Conservation (phyloP, 2,329 filamentous ascomycete species). For the Aspergillus vadensis region DNA sequence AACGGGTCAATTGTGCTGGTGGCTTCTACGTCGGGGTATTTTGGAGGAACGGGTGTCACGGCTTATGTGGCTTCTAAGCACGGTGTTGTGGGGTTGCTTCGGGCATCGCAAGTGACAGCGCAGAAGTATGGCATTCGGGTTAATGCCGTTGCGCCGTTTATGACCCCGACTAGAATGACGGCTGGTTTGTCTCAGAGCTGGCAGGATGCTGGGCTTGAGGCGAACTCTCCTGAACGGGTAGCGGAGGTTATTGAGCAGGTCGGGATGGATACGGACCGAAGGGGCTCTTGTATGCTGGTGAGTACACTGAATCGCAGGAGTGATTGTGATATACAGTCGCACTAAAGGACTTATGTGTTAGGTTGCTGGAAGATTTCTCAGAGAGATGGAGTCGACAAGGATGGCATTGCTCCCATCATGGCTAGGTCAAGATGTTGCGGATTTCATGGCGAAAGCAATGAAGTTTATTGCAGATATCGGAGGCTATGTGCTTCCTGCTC, state of each 20-base stretch:
- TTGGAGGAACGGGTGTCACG: constrained; percentile 46
- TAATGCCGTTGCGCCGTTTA: constrained; percentile 53
- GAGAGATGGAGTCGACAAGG: constrained; percentile 23
- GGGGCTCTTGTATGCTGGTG: constrained; percentile 33
- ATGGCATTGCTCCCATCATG: constrained; percentile 18
- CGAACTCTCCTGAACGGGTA: constrained; percentile 48
- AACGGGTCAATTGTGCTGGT: constrained; percentile 45
- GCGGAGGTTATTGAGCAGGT: constrained; percentile 45
- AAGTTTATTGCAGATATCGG: constrained; percentile 25
- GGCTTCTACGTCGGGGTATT: constrained; percentile 48
- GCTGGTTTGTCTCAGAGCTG: constrained; percentile 42
- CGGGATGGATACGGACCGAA: constrained; percentile 33
- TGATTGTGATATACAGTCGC: not conserved
- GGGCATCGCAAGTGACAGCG: constrained; percentile 41
- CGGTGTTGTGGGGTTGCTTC: constrained; percentile 44
- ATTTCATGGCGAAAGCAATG: constrained; percentile 24
- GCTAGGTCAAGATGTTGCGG: constrained; percentile 24
- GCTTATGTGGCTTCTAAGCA: constrained; percentile 51
- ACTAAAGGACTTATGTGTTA: not conserved
- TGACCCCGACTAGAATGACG: constrained; percentile 51
- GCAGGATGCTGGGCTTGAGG: constrained; percentile 42
- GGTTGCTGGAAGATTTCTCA: constrained; percentile 26
- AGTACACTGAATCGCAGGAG: constrained; percentile 5
- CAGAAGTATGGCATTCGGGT: constrained; percentile 40
- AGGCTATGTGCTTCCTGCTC: constrained; percentile 26